Evolutionary conservation across 345 rosid species (phyloP).

Genomic region (Dimocarpus longan): DNA sequence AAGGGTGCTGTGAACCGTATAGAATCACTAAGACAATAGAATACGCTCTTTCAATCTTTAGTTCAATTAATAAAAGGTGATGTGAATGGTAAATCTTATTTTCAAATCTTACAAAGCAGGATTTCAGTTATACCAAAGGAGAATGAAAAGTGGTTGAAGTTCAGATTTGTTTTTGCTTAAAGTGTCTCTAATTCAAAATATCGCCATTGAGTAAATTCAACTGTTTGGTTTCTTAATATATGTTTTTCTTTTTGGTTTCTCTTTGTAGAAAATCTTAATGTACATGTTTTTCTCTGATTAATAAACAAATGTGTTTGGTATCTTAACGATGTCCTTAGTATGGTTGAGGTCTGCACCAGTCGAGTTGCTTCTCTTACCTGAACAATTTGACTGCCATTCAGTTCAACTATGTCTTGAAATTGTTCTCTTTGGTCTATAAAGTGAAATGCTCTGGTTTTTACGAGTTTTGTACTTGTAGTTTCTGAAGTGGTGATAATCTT

Average conservation of each 20-base stretch:
- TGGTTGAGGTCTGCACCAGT: neutral
- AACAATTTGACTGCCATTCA: neutral
- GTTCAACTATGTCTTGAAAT: neutral
- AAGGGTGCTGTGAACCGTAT: neutral
- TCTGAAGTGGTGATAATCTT: neutral
- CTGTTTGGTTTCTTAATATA: neutral
- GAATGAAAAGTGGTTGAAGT: neutral
- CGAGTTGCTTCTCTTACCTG: neutral
- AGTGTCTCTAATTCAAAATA: neutral
- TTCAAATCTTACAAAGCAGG: neutral
- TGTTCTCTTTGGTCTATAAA: neutral
- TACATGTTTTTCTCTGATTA: neutral
- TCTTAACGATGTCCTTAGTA: neutral
- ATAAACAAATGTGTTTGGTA: neutral
- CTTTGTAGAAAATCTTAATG: neutral
- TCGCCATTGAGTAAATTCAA: neutral
- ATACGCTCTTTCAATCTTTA: neutral
- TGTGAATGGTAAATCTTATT: neutral
- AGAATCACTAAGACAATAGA: neutral
- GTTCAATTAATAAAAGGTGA: neutral
- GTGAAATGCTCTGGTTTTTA: neutral
- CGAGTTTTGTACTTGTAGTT: neutral
- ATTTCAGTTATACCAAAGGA: neutral
- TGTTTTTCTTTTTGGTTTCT: too few species aligned
- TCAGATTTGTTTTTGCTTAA: neutral